A percentile compares a stretch with the other conserved stretches of the same genome.
Conservation (phyloP, 2,329 filamentous ascomycete species). For the Sarocladium strictum region DNA sequence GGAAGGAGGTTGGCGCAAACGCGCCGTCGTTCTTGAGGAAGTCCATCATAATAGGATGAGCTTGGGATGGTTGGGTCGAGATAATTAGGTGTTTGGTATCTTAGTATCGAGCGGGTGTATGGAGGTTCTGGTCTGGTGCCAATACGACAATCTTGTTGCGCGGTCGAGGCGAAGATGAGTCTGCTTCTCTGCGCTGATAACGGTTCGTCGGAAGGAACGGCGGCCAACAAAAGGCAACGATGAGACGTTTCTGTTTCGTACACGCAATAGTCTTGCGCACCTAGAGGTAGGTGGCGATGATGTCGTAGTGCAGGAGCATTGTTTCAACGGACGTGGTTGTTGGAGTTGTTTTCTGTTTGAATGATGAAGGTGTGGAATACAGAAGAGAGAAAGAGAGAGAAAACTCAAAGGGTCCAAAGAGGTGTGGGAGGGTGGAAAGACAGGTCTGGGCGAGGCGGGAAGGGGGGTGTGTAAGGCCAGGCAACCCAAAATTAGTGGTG, state of each 20-base stretch:
- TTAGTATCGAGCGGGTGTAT: too few species aligned
- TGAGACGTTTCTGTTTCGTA: neutral
- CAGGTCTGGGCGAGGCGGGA: neutral
- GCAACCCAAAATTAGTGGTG: neutral
- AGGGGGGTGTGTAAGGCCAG: slow-evolving; percentile 1
- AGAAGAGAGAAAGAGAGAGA: neutral
- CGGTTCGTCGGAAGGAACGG: neutral
- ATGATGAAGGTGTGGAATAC: neutral
- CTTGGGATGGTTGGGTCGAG: too few species aligned
- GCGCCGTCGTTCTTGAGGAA: slow-evolving; percentile 24
- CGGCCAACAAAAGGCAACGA: neutral
- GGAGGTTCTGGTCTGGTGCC: too few species aligned
- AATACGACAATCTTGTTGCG: too few species aligned
- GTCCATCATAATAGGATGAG: slow-evolving; percentile 29
- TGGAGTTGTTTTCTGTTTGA: neutral
- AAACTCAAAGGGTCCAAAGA: neutral
- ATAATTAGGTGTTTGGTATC: too few species aligned
- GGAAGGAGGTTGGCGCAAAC: slow-evolving; percentile 39
- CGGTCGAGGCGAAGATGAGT: neutral
- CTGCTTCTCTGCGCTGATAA: neutral
- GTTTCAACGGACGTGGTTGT: neutral
- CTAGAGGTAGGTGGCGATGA: slow-evolving; percentile 9
- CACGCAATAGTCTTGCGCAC: neutral
- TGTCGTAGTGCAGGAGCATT: slow-evolving; percentile 6
- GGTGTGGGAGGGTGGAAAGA: neutral